Evolutionary conservation across 345 rosid genomes (phyloP).

Genomic region (Arabidopsis arenosa): DNA sequence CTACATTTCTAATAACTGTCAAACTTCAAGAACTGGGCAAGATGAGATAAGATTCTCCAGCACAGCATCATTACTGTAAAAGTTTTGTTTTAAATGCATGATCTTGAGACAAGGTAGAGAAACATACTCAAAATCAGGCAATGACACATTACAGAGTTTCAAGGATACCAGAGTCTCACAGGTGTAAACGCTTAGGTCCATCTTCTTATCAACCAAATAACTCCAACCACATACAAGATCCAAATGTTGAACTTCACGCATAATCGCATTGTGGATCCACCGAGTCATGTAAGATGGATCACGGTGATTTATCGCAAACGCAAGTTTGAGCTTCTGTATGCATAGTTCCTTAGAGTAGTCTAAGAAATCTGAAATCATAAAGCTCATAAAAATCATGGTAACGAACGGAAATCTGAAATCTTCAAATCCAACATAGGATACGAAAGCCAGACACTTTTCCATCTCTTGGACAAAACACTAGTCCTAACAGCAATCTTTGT

Average conservation of each 20-base stretch:
- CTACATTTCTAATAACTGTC: conserved; percentile 4
- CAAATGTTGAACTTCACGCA: not conserved
- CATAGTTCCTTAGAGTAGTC: not conserved
- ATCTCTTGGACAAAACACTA: not conserved
- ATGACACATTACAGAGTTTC: not conserved
- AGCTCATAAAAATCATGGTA: not conserved
- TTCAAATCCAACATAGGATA: not conserved
- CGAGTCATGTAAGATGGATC: not conserved
- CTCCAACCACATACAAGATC: not conserved
- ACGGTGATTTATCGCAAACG: not conserved
- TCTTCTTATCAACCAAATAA: not conserved
- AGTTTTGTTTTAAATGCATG: conserved; percentile 3
- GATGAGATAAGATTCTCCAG: not conserved
- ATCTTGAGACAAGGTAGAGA: conserved; percentile 22
- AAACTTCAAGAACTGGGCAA: conserved; percentile 1
- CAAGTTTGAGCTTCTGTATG: not conserved
- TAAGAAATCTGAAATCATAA: not conserved
- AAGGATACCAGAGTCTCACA: conserved; percentile 9
- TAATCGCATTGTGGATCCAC: not conserved
- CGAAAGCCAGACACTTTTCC: not conserved
- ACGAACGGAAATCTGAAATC: not conserved
- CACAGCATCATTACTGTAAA: not conserved
- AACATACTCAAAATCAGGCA: not conserved
- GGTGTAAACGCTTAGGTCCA: conserved; percentile 15
- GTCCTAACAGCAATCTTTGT: not conserved